A percentile compares a stretch with the other conserved stretches of the same genome.
These are phyloP conservation scores for Penicillium nucicola DNA, from an alignment of 495 filamentous ascomycete genomes.

Conservation along the genomic window DNA sequence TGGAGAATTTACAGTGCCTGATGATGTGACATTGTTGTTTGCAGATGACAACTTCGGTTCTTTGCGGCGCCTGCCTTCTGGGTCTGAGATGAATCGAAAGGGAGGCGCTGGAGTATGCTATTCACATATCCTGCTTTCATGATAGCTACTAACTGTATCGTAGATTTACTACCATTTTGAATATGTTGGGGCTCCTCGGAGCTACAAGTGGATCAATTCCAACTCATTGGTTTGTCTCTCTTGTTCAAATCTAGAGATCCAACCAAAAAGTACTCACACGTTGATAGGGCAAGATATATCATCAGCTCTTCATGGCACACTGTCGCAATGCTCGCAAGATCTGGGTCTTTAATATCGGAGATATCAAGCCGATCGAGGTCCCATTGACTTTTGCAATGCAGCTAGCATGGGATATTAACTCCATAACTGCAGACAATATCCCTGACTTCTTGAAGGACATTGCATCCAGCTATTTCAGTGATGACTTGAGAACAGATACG, in stretches of 20 bases:
- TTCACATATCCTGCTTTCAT: background rate
- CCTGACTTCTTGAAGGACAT: constrained; percentile 53
- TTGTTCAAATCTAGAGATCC: background rate
- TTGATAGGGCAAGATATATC: constrained; percentile 21
- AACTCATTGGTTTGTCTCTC: constrained; percentile 16
- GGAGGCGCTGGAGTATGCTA: constrained; percentile 59
- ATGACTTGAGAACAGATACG: constrained; percentile 44
- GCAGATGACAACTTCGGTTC: constrained; percentile 77
- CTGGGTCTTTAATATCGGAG: constrained; percentile 77
- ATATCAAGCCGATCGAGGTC: constrained; percentile 41
- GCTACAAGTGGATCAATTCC: constrained; percentile 31
- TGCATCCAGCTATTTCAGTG: constrained; percentile 60
- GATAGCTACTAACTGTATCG: background rate
- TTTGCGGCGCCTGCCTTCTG: constrained; percentile 60
- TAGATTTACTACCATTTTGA: constrained; percentile 72
- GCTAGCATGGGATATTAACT: constrained; percentile 20
- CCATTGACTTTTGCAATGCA: constrained; percentile 19
- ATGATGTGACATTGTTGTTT: constrained; percentile 71
- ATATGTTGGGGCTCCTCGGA: constrained; percentile 37
- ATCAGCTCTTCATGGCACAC: constrained; percentile 42
- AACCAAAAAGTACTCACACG: background rate
- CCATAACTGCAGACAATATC: constrained; percentile 37
- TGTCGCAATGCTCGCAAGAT: constrained; percentile 60
- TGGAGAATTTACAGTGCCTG: constrained; percentile 60
- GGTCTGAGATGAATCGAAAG: constrained; percentile 54